Evolutionary conservation across 2,329 filamentous ascomycete species (phyloP), one percentile per base, ranked within the genome.

Genomic region (Onygenales sp.): DNA sequence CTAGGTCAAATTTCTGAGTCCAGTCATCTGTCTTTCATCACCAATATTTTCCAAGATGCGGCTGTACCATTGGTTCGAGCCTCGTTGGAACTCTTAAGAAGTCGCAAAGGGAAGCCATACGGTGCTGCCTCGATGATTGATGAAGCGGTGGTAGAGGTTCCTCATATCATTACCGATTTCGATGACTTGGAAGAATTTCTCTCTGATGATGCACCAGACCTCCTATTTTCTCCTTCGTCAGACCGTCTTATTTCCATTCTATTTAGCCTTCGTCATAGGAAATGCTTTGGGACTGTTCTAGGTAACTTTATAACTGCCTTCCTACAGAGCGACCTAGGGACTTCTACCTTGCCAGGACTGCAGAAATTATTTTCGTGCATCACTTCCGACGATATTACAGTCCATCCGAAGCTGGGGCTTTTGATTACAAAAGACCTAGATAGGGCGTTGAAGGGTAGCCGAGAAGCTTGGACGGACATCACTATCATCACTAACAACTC

Each of bases 181-280:
- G 57, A 67, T 11, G 64, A 69, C n/a, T 68, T 83, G 10, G 67
- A 74, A 3, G 62, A 71, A 0, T 81, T 87, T 43, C 69, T 86
- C 4, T 67, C 74, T 17, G 71, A 80, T 1, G 73, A 84, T 56
- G 72, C 86, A 11, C 72, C 79, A 0, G 69, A 73, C 1, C 71
- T 93, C 13, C 69, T 91, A 2, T 69, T 78, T 2, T 90, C 88
- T 0, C 81, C 86, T 0, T 91, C 89, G 1, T 80, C 82, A 0
- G 69, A 78, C 2, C 78, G 84, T 50, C 67, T 95, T 0, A 72
- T 90, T 7, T 79, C 83, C 0, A 81, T 83, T 9, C 72, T 95
- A 0, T 78, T 83, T 47, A 67, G 78, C 0, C 72, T 84, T 42
- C 76, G 78, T 1, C 65, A 72, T 14, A 69, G 66, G 62, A 59